Evolutionary conservation across 805 yeast species (phyloP), one percentile per base, ranked within the genome.

Genomic region (Suhomyces kilbournensis): DNA sequence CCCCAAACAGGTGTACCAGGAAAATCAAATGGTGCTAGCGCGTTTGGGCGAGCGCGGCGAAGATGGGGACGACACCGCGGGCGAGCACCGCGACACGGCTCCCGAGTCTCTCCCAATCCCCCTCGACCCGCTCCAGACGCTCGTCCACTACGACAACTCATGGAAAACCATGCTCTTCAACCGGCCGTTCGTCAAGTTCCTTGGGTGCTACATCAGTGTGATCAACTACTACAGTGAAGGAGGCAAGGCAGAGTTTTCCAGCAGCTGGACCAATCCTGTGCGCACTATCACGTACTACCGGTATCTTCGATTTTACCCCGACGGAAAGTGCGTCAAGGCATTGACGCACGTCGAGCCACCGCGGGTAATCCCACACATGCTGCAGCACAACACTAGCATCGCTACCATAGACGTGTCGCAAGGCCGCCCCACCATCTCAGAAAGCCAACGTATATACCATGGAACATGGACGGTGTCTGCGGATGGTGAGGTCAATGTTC

Each of bases 191-290:
- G 60, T 92, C 32, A 86, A 93, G 61, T 89, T 82, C 65, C 76
- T 83, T 50, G 99, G 99, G 1, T 78, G 90, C 17, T 93, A 93
- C 60, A 88, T 93, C 20, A 85, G 96, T 60, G 88, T 85, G 17
- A 88, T 92, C 48, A 88, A 88, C 55, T 92, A 91, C 68, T 81
- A 87, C 58, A 79, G 96, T 50, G 90, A 88, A 61, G 97, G 97
- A 35, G 86, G 88, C 2, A 78, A 84, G 48, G 79, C 83, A 7
- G 88, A 82, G 57, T 80, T 84, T 44, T 81, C 88, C 0, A 74
- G 76, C 28, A 78, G 88, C 5, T 83, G 94, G 86, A 68, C 78
- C 44, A 82, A 83, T 54, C 97, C 97, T 1, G 81, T 88, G 19
- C 83, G 89, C 59, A 83, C 90, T 65, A 88, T 93, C 40, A 89